Evolutionary conservation across 2,329 filamentous ascomycete species (phyloP).

Genomic region (Fonsecaea erecta): DNA sequence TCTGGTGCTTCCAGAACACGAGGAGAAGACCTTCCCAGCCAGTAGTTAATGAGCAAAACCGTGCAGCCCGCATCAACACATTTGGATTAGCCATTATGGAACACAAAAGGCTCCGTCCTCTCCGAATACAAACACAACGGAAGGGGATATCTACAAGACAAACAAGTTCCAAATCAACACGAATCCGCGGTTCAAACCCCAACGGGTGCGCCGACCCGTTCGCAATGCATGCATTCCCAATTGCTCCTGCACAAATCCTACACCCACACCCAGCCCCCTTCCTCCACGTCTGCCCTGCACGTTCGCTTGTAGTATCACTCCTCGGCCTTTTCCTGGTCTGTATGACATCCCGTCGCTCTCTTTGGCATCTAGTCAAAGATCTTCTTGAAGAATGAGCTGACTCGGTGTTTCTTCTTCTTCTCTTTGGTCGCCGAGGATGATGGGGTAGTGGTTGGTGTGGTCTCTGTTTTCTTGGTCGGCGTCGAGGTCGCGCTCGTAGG

Average conservation of each 20-base stretch:
- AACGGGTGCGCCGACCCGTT: slow-evolving; percentile 27
- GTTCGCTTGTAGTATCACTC: neutral
- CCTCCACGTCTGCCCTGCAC: neutral
- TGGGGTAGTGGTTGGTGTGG: slow-evolving; percentile 38
- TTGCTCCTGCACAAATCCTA: slow-evolving; percentile 4
- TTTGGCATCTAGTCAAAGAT: slow-evolving; percentile 51
- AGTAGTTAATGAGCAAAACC: neutral
- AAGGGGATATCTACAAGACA: slow-evolving; percentile 37
- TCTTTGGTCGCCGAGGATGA: slow-evolving; percentile 47
- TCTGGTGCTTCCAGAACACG: slow-evolving; percentile 33
- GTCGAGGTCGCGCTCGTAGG: slow-evolving; percentile 24
- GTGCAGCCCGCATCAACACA: slow-evolving; percentile 5
- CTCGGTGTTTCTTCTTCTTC: slow-evolving; percentile 70
- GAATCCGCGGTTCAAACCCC: slow-evolving; percentile 29
- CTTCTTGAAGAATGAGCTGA: slow-evolving; percentile 67
- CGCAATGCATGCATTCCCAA: slow-evolving; percentile 30
- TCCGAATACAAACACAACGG: slow-evolving; percentile 28
- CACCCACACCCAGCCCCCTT: neutral
- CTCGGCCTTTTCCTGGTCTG: neutral
- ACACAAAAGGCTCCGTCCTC: slow-evolving; percentile 6
- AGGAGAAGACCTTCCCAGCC: slow-evolving; percentile 18
- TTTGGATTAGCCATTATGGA: slow-evolving; percentile 16
- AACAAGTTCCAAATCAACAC: slow-evolving; percentile 25
- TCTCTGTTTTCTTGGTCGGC: slow-evolving; percentile 34
- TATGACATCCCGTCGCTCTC: neutral